Conservation (phyloP, 169 alveolate genomes). For the Plasmodium gonderi region DNA sequence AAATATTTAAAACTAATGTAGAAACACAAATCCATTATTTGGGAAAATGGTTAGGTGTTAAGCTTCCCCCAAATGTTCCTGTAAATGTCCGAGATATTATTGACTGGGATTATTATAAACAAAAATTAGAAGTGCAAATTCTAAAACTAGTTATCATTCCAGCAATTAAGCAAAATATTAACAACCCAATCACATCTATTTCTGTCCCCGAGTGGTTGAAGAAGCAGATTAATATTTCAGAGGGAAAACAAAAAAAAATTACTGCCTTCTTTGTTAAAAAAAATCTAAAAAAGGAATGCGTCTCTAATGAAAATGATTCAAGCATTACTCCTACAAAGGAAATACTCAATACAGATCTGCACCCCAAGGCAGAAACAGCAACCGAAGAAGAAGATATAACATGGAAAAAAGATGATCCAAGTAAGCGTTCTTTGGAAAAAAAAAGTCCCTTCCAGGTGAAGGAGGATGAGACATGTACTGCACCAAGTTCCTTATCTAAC, state of each 20-base stretch:
- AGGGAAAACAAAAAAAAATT: conserved; percentile 73
- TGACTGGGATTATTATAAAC: conserved; percentile 98
- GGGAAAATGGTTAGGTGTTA: conserved; percentile 87
- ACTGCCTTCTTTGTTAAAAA: conserved; percentile 75
- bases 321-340: background rate
- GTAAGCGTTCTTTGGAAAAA: conserved; percentile 19
- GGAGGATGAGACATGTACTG: background rate
- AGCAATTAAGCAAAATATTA: conserved; percentile 95
- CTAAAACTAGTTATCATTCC: conserved; percentile 95
- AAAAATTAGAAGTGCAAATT: conserved; percentile 94
- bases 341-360: no score
- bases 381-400: background rate
- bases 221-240: conserved; percentile 76
- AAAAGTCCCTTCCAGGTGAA: conserved; percentile 13
- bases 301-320: background rate
- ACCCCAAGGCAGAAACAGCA: background rate
- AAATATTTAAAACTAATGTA: conserved; percentile 90
- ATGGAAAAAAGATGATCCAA: background rate
- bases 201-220: conserved; percentile 96
- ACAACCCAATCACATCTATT: conserved; percentile 94
- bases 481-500: background rate
- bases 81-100: conserved; percentile 92
- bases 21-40: conserved; percentile 84
- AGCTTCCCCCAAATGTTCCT: conserved; percentile 87
- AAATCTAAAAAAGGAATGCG: conserved; percentile 66